A percentile compares a stretch with the other conserved stretches of the same genome.
Conservation (phyloP, 2,329 filamentous ascomycete species). For the Purpureocillium lavendulum region DNA sequence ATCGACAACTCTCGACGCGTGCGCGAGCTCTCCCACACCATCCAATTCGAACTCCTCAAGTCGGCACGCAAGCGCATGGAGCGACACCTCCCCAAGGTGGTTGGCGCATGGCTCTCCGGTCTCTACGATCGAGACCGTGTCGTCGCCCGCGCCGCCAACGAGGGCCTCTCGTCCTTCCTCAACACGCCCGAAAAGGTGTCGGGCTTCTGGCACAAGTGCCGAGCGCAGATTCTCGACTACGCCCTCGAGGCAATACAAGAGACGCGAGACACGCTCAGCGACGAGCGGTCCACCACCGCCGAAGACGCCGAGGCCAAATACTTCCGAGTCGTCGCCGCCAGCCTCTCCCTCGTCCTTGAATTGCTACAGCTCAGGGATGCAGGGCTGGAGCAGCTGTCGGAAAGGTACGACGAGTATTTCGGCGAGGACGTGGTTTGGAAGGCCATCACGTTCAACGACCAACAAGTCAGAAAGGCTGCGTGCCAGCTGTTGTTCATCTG, state of each 20-base stretch:
- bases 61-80: constrained; percentile 75
- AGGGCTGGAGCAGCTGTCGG: constrained; percentile 52
- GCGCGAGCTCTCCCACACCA: constrained; percentile 71
- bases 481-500: constrained; percentile 43
- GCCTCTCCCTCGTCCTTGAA: constrained; percentile 45
- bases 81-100: constrained; percentile 64
- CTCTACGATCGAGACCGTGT: constrained; percentile 77
- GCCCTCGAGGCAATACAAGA: constrained; percentile 74
- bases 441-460: constrained; percentile 54
- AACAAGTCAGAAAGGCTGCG: constrained; percentile 39
- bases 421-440: constrained; percentile 59
- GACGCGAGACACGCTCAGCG: constrained; percentile 73
- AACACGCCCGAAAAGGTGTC: constrained; percentile 69
- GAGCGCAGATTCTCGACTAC: constrained; percentile 72
- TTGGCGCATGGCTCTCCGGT: constrained; percentile 87
- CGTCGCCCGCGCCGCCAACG: constrained; percentile 67
- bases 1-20: constrained; percentile 86
- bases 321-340: constrained; percentile 57
- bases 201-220: constrained; percentile 74
- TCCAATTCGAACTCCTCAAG: constrained; percentile 57
- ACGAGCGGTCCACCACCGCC: constrained; percentile 72
- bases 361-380: constrained; percentile 38
- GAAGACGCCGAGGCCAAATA: constrained; percentile 87
- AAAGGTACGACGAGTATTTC: constrained; percentile 59
- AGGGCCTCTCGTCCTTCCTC: constrained; percentile 69